These are phyloP conservation scores for Vigna radiata DNA, from an alignment of 306 rosid species.

Conservation along the genomic window DNA sequence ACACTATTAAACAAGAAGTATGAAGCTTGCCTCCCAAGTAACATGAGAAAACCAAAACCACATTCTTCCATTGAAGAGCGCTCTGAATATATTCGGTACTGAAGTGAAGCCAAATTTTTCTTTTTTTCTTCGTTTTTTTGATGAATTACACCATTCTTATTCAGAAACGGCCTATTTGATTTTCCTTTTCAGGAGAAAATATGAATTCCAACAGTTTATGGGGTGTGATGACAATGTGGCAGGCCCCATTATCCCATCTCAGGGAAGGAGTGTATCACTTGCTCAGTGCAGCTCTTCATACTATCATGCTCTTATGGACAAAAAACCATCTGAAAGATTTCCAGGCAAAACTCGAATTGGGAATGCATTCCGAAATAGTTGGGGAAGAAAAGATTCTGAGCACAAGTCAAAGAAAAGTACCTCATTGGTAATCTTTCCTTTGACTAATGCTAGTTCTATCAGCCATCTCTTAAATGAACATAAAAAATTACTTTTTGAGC, in stretches of 20 bases:
- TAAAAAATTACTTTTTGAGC: constrained; percentile 4
- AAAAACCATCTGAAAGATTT: constrained; percentile 60
- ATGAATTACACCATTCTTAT: constrained; percentile 33
- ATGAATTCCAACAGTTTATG: constrained; percentile 67
- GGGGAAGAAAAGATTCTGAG: constrained; percentile 81
- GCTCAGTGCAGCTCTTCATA: constrained; percentile 46
- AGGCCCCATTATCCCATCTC: constrained; percentile 55
- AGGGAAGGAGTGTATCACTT: constrained; percentile 48
- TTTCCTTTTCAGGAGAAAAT: constrained; percentile 73
- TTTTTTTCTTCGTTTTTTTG: not conserved
- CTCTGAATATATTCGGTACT: constrained; percentile 73
- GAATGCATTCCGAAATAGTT: constrained; percentile 70
- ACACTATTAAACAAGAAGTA: constrained; percentile 66
- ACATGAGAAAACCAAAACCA: constrained; percentile 66
- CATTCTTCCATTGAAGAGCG: constrained; percentile 84
- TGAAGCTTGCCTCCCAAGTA: constrained; percentile 73
- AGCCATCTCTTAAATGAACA: not conserved
- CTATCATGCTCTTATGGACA: constrained; percentile 48
- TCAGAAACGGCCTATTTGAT: constrained; percentile 39
- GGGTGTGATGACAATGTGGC: constrained; percentile 40
- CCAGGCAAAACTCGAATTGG: constrained; percentile 68
- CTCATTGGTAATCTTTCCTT: constrained; percentile 63
- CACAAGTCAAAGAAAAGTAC: constrained; percentile 66
- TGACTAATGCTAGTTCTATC: constrained; percentile 17
- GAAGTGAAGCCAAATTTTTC: constrained; percentile 2